A percentile compares a stretch with the other conserved stretches of the same genome.
Conservation (phyloP, 1,139 yeast genomes). For the Arxiozyma slooffiae region DNA sequence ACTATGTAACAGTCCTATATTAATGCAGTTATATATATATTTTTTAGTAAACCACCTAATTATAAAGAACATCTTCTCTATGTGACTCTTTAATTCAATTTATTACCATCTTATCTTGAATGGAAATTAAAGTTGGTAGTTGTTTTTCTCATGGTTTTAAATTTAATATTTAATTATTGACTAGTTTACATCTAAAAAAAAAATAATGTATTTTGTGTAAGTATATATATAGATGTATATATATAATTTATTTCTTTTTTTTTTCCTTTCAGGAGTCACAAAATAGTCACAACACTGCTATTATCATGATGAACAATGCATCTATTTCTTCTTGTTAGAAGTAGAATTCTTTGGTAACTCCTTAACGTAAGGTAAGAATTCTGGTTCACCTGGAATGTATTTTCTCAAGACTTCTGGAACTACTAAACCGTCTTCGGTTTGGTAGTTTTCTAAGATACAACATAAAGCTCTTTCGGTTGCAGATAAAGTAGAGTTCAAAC, state of each 20-base stretch:
- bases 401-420: constrained; percentile 92
- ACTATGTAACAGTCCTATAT: neutral
- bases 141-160: neutral
- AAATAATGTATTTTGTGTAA: neutral
- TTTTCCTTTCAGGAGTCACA: too few relatives aligned
- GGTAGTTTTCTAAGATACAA: constrained; percentile 94
- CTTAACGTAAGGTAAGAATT: constrained; percentile 79
- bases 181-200: too few relatives aligned
- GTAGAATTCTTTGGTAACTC: constrained; percentile 93
- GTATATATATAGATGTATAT: neutral
- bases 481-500: constrained; percentile 92
- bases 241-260: too few relatives aligned
- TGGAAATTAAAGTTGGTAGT: neutral
- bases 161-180: too few relatives aligned
- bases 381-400: constrained; percentile 97
- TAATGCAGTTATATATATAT: too few relatives aligned
- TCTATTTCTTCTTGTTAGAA: constrained; percentile 53
- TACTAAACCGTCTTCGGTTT: constrained; percentile 87
- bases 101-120: too few relatives aligned
- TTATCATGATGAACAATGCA: neutral
- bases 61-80: too few relatives aligned
- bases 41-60: too few relatives aligned
- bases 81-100: too few relatives aligned
- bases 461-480: constrained; percentile 98
- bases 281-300: neutral